Percentiles rank a stretch among this genome's conserved stretches.
Conservation (phyloP, 257 asterid genomes). For the Haberlea rhodopensis region DNA sequence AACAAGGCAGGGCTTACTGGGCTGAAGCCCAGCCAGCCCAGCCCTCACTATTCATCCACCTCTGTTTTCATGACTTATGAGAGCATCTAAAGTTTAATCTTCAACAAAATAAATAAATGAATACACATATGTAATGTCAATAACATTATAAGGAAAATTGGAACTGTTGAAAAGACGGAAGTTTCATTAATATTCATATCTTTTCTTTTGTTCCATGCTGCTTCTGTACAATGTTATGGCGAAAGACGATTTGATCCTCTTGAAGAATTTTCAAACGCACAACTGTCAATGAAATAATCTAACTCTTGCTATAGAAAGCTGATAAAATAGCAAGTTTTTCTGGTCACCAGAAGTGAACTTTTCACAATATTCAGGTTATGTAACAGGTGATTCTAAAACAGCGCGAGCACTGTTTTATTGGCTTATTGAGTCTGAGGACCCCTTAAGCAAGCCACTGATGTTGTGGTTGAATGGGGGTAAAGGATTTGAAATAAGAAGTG, state of each 20-base stretch:
- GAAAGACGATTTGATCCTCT: slow-evolving; percentile 19
- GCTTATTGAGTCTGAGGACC: slow-evolving; percentile 32
- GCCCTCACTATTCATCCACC: too few species aligned
- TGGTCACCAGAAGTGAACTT: slow-evolving; percentile 36
- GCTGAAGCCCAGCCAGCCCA: too few species aligned
- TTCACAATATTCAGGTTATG: slow-evolving; percentile 44
- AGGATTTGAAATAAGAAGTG: too few species aligned
- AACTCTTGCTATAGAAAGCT: slow-evolving; percentile 15
- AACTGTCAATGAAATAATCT: neutral
- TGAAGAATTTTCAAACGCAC: slow-evolving; percentile 19
- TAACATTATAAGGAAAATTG: too few species aligned
- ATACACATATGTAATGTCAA: too few species aligned
- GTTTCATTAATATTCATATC: too few species aligned
- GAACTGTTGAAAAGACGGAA: too few species aligned
- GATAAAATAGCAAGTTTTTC: slow-evolving; percentile 31
- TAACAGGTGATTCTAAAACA: slow-evolving; percentile 35
- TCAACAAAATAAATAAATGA: too few species aligned
- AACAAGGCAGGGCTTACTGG: too few species aligned
- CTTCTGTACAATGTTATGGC: slow-evolving; percentile 27
- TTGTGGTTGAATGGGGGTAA: slow-evolving; percentile 54
- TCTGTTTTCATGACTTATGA: too few species aligned
- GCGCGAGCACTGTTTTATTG: slow-evolving; percentile 45
- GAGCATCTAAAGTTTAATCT: too few species aligned
- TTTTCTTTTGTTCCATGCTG: slow-evolving; percentile 20
- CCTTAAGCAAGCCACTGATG: slow-evolving; percentile 37